Base-by-base conservation (phyloP, 2,329 filamentous ascomycete genomes). In the Scopulariopsis brevicaulis region DNA sequence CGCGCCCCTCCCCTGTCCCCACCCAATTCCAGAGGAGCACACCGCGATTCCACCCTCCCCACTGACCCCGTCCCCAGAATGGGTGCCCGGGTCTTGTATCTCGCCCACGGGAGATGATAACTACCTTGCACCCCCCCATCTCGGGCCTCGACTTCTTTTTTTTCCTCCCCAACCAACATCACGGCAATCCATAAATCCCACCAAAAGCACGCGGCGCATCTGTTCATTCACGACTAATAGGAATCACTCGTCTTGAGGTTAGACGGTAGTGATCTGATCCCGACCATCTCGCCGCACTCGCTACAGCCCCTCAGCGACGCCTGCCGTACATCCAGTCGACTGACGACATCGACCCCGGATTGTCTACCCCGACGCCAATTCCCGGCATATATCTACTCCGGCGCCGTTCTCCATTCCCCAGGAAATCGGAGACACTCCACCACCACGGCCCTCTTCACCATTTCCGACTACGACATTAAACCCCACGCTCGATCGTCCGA, bases 401-500 rank as follows among this genome's bases (percentile, higher is more conserved):
- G 55, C 50, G 55, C 46, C 55, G 55, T 34, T 52, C 34, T 56
- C 37, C 46, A 11, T 34, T 24, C 24, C 28, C 15, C 15, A 20
- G 46, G 34, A 51, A 35, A 52, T 43, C 40, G 37, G 40, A 55
- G 55, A 55, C 59, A 56, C 40, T 60, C 56, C 52, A 56, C 53
- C 57, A 53, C 53, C 15, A 51, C 52, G 20, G 14, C 46, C 60
- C 52, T 56, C 58, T 34, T 24, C 62, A 55, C 64, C 63, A 56
- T 54, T 32, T 24, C 28, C n/a, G 35, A n/a, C 34, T 40, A 15
- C 35, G 43, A 59, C 52, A 32, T 50, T 56, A 59, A 59, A 55
- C 54, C 56, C 51, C 53, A 55, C 66, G 69, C 71, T 73, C 69
- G 69, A 69, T 57, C 62, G 57, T 56, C 68, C 69, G 73, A 73